Evolutionary conservation across 1,284 basidiomycete species (phyloP).

Genomic region (Xerocomus amazonicus): DNA sequence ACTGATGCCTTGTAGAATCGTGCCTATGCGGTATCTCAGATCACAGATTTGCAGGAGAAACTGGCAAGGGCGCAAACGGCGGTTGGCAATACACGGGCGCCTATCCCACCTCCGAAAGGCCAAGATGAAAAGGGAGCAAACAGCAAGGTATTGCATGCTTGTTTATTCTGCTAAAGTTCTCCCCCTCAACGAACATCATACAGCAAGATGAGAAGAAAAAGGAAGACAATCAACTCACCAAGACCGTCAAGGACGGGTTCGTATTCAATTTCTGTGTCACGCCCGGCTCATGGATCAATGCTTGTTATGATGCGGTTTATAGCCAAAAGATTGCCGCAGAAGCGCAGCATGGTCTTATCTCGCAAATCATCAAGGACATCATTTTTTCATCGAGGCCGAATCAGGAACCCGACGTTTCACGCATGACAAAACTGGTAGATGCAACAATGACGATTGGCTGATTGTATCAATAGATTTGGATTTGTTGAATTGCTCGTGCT

Average conservation of each 20-base stretch:
- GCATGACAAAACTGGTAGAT: conserved; percentile 36
- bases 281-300: neutral
- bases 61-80: conserved; percentile 60
- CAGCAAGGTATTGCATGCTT: conserved; percentile 19
- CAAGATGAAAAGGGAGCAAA: conserved; percentile 38
- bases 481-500: neutral
- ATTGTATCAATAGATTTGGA: conserved; percentile 8
- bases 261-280: conserved; percentile 24
- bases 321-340: conserved; percentile 85
- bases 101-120: conserved; percentile 49
- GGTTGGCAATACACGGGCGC: conserved; percentile 54
- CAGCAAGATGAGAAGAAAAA: conserved; percentile 70
- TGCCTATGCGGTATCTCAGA: conserved; percentile 85
- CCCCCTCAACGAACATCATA: neutral
- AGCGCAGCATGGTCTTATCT: conserved; percentile 86
- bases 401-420: conserved; percentile 26
- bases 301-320: conserved; percentile 7
- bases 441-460: conserved; percentile 37
- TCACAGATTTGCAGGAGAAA: conserved; percentile 87
- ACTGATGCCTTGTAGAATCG: conserved; percentile 62
- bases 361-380: conserved; percentile 86
- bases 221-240: conserved; percentile 73
- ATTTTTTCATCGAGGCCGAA: conserved; percentile 68
- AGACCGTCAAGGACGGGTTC: conserved; percentile 82
- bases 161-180: neutral